Evolutionary conservation across 2,329 filamentous ascomycete genomes (phyloP).

Genomic region (Ascochyta rabiei): DNA sequence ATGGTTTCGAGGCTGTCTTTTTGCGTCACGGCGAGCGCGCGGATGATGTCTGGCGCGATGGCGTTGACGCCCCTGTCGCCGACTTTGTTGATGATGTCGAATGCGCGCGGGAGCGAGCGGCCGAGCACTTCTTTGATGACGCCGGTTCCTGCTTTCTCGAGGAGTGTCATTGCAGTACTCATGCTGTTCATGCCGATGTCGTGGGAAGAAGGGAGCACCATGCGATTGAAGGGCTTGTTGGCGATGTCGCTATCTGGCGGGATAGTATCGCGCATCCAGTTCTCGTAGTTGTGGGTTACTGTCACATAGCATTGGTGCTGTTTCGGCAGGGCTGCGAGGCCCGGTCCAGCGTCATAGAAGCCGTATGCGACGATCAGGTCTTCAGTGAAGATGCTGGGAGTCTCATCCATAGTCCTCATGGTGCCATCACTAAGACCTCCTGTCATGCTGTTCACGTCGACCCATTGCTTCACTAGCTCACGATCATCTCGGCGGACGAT

Average conservation of each 20-base stretch:
- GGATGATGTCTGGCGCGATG: conserved; percentile 53
- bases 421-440: conserved; percentile 52
- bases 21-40: conserved; percentile 58
- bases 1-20: conserved; percentile 56
- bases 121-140: conserved; percentile 42
- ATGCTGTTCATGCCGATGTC: conserved; percentile 62
- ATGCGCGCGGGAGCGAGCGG: conserved; percentile 27
- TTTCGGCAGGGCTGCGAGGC: conserved; percentile 51
- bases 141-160: conserved; percentile 45
- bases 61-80: conserved; percentile 34
- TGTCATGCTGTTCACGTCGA: conserved; percentile 55
- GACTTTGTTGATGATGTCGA: conserved; percentile 38
- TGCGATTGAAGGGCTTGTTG: conserved; percentile 49
- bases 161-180: conserved; percentile 49
- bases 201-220: conserved; percentile 56
- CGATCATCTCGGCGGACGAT: conserved; percentile 48
- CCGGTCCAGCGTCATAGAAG: conserved; percentile 57
- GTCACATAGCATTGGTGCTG: conserved; percentile 54
- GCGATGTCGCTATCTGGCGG: conserved; percentile 49
- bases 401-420: conserved; percentile 42
- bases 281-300: conserved; percentile 51
- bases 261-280: conserved; percentile 54
- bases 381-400: conserved; percentile 37
- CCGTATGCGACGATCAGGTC: conserved; percentile 54
- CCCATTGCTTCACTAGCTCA: conserved; percentile 52